These are phyloP conservation scores for Schizopora paradoxa DNA, from an alignment of 1,284 basidiomycete species.

Conservation along the genomic window DNA sequence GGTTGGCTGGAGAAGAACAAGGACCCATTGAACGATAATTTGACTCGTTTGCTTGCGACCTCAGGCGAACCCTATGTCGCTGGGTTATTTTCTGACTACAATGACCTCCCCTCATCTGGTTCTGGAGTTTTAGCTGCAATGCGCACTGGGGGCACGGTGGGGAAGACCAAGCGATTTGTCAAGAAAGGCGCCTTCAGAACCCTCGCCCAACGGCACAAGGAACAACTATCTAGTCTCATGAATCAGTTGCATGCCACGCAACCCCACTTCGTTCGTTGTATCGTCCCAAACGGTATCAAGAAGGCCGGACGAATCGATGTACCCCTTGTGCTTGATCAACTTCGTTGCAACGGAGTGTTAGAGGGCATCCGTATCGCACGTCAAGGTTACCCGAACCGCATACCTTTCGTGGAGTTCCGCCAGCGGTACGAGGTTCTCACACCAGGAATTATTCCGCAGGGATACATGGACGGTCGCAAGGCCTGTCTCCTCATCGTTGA, in stretches of 20 bases:
- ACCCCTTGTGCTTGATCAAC: slow-evolving; percentile 92
- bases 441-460: slow-evolving; percentile 85
- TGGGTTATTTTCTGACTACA: slow-evolving; percentile 81
- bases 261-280: slow-evolving; percentile 98
- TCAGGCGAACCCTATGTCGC: slow-evolving; percentile 84
- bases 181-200: slow-evolving; percentile 98
- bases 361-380: slow-evolving; percentile 99
- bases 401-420: slow-evolving; percentile 96
- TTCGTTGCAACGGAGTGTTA: slow-evolving; percentile 97
- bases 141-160: slow-evolving; percentile 43
- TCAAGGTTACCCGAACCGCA: slow-evolving; percentile 93
- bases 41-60: slow-evolving; percentile 82
- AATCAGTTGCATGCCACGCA: slow-evolving; percentile 88
- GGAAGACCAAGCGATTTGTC: slow-evolving; percentile 72
- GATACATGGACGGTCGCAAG: slow-evolving; percentile 97
- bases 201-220: slow-evolving; percentile 93
- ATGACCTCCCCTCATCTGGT: slow-evolving; percentile 36
- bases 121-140: slow-evolving; percentile 31
- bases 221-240: slow-evolving; percentile 93
- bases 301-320: slow-evolving; percentile 91
- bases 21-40: slow-evolving; percentile 96
- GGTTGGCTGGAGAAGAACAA: slow-evolving; percentile 99
- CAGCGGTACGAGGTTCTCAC: slow-evolving; percentile 96
- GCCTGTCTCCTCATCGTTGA: slow-evolving; percentile 93
- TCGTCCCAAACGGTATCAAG: slow-evolving; percentile 93